phyloP scores from a whole-genome alignment of 495 filamentous ascomycete genomes.

The Trichoderma reesei region DNA sequence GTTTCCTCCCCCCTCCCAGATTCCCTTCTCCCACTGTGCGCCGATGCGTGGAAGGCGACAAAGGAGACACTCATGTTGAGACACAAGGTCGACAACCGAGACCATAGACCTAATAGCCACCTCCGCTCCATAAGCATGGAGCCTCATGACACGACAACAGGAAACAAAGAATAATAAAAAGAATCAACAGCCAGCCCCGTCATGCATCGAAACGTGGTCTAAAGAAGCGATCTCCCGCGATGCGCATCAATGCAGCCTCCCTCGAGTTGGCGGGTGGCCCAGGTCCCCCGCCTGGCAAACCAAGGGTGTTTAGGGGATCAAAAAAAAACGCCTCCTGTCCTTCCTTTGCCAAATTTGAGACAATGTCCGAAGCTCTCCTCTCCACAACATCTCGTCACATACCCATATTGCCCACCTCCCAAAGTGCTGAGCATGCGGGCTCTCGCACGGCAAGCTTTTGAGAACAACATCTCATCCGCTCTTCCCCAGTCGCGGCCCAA shows the following conservation, averaged over 20 bases:
- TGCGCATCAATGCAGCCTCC: slow-evolving; percentile 12
- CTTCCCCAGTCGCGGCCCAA: background rate
- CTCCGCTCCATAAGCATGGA: slow-evolving; percentile 1
- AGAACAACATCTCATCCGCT: background rate
- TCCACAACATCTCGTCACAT: background rate
- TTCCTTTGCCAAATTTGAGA: slow-evolving; percentile 5
- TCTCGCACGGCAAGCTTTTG: background rate
- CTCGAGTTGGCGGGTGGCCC: background rate
- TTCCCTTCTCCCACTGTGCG: background rate
- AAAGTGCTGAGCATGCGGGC: background rate
- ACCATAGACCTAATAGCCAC: background rate
- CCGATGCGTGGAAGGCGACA: background rate
- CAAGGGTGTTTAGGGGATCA: background rate
- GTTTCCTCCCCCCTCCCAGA: background rate
- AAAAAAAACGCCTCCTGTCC: slow-evolving; percentile 4
- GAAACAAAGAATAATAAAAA: slow-evolving; percentile 16
- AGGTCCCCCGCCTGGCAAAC: background rate
- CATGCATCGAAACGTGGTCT: slow-evolving; percentile 39
- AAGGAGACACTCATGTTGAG: slow-evolving; percentile 3
- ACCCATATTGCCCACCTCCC: background rate
- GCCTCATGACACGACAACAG: slow-evolving; percentile 1
- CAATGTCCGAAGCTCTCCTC: background rate
- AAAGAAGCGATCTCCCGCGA: slow-evolving; percentile 22
- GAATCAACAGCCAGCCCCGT: slow-evolving; percentile 31
- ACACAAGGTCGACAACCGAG: slow-evolving; percentile 3